These are phyloP conservation scores for Tulasnella sp. DNA, from an alignment of 768 basidiomycete genomes.

Conservation along the genomic window DNA sequence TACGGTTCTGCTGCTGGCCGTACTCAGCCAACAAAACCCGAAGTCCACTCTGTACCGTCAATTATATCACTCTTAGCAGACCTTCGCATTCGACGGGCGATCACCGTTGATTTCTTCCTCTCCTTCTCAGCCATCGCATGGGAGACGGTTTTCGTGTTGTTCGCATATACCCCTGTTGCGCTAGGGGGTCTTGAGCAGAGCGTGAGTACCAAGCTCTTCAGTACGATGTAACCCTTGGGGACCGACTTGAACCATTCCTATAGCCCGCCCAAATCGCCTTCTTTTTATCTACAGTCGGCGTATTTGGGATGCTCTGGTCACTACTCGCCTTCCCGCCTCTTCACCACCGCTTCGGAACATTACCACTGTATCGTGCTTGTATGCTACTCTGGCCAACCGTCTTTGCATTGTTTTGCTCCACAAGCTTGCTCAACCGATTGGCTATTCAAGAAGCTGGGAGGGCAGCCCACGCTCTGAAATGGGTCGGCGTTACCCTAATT, in stretches of 20 bases:
- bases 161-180: conserved; percentile 50
- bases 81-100: too few species aligned
- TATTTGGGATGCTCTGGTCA: conserved; percentile 14
- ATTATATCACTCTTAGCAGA: too few species aligned
- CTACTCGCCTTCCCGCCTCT: conserved; percentile 20
- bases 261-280: conserved; percentile 21
- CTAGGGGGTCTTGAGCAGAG: conserved; percentile 50
- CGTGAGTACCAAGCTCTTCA: conserved; percentile 29
- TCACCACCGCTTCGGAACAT: conserved; percentile 17
- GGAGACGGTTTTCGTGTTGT: conserved; percentile 58
- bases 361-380: conserved; percentile 16
- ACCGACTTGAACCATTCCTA: not conserved
- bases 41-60: too few species aligned
- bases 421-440: not conserved
- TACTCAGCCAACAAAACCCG: too few species aligned
- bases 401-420: not conserved
- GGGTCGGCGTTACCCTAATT: not conserved
- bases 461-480: not conserved
- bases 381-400: conserved; percentile 19
- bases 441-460: not conserved
- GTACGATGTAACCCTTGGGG: too few species aligned
- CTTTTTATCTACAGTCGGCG: conserved; percentile 17
- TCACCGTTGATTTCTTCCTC: conserved; percentile 27
- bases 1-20: too few species aligned
- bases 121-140: conserved; percentile 44